Conservation (phyloP, 2,329 filamentous ascomycete genomes). For the Tolypocladium sp. region DNA sequence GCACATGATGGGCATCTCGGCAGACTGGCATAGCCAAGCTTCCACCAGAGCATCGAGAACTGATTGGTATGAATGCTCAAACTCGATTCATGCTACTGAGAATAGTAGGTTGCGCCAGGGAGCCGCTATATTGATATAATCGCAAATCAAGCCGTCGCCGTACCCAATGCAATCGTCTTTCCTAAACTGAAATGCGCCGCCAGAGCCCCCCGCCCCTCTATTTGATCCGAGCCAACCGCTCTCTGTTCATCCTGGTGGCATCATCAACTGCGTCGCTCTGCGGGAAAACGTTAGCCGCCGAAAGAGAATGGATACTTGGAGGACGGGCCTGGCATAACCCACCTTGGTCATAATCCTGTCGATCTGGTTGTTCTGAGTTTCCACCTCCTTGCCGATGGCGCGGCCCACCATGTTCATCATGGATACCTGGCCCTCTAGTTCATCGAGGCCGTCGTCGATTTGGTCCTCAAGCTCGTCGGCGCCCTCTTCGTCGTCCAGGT, state of each 20-base stretch:
- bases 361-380: constrained; percentile 66
- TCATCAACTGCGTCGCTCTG: constrained; percentile 80
- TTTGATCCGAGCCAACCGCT: constrained; percentile 55
- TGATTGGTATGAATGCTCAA: background rate
- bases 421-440: constrained; percentile 61
- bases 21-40: background rate
- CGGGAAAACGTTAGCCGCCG: constrained; percentile 16
- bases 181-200: background rate
- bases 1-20: background rate
- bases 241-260: constrained; percentile 69
- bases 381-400: constrained; percentile 67
- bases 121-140: background rate
- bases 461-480: constrained; percentile 34
- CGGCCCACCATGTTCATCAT: constrained; percentile 65
- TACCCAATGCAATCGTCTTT: background rate
- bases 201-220: constrained; percentile 9
- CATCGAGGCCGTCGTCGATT: constrained; percentile 51
- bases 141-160: background rate
- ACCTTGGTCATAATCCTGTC: constrained; percentile 73
- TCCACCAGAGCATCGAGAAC: background rate
- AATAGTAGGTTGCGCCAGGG: background rate
- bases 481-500: constrained; percentile 63
- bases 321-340: constrained; percentile 13
- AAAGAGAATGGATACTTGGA: background rate
- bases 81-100: background rate